A percentile compares a stretch with the other conserved stretches of the same genome.
Conservation (phyloP, 2,329 filamentous ascomycete species). For the Zymoseptoria crescenta region DNA sequence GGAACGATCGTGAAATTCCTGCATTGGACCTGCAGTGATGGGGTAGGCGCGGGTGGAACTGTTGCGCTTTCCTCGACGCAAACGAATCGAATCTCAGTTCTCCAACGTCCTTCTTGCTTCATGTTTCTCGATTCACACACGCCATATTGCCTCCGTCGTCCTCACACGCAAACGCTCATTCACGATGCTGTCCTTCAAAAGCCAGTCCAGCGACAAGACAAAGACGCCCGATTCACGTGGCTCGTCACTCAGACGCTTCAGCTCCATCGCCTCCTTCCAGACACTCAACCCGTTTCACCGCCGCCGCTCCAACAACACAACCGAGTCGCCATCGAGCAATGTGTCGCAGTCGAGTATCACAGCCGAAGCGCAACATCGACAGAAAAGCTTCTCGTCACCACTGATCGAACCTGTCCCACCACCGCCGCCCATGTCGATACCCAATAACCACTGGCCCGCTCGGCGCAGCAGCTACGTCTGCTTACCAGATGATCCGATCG, state of each 20-base stretch:
- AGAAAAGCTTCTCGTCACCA: constrained; percentile 5
- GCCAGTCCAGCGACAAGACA: constrained; percentile 11
- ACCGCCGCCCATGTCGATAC: constrained; percentile 1
- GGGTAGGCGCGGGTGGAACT: neutral
- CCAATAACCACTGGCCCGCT: constrained; percentile 1
- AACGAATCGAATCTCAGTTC: neutral
- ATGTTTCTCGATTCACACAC: neutral
- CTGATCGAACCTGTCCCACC: constrained; percentile 8
- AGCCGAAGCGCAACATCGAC: constrained; percentile 11
- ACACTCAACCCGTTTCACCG: constrained; percentile 29
- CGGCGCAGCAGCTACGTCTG: constrained; percentile 28
- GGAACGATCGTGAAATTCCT: no score
- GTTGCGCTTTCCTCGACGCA: neutral
- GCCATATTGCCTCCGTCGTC: neutral
- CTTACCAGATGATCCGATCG: constrained; percentile 26
- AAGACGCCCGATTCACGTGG: constrained; percentile 15
- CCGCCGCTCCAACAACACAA: constrained; percentile 25
- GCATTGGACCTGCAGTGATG: neutral
- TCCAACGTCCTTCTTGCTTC: neutral
- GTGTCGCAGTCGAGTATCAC: constrained; percentile 19
- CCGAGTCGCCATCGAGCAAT: constrained; percentile 15
- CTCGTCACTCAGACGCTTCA: constrained; percentile 24
- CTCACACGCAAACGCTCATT: neutral
- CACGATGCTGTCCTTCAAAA: constrained; percentile 21
- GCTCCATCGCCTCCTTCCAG: constrained; percentile 29